These are phyloP conservation scores for Fraxinus platypoda DNA, from an alignment of 305 asterid genomes.

Conservation along the genomic window DNA sequence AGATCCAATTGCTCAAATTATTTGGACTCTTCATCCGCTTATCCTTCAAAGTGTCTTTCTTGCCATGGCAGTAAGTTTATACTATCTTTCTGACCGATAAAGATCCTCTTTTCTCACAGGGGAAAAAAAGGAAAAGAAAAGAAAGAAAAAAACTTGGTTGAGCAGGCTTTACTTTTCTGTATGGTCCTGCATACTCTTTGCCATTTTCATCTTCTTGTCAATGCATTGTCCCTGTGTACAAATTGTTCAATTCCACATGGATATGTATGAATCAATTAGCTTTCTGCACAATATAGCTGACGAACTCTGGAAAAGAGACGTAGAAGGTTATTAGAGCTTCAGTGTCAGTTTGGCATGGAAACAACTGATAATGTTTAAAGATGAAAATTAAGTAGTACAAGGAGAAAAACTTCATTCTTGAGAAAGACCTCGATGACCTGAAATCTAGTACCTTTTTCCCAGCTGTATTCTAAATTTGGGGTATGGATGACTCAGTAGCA, in stretches of 20 bases:
- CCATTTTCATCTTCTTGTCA: conserved; percentile 9
- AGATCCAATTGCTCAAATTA: conserved; percentile 65
- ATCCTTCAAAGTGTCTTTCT: conserved; percentile 59
- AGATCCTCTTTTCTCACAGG: conserved; percentile 6
- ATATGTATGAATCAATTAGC: conserved; percentile 12
- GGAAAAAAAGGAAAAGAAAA: background rate
- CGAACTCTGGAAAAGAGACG: conserved; percentile 7
- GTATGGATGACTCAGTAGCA: conserved; percentile 15
- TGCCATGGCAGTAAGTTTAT: conserved; percentile 72
- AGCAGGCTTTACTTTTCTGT: conserved; percentile 19
- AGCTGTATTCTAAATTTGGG: conserved; percentile 22
- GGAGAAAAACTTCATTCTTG: conserved; percentile 18
- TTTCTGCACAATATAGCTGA: conserved; percentile 1
- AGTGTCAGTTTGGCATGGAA: background rate
- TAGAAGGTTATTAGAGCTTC: background rate
- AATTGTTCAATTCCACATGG: conserved; percentile 15
- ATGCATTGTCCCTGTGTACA: conserved; percentile 14
- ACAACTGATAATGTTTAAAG: background rate
- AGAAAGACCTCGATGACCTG: background rate
- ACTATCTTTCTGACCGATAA: background rate
- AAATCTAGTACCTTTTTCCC: conserved; percentile 1
- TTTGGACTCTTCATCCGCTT: conserved; percentile 75
- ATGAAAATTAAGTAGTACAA: background rate
- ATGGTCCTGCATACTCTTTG: conserved; percentile 23
- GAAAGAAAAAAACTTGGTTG: conserved; percentile 16